phyloP scores from a whole-genome alignment of 345 rosid species.

The Arabis alpina region DNA sequence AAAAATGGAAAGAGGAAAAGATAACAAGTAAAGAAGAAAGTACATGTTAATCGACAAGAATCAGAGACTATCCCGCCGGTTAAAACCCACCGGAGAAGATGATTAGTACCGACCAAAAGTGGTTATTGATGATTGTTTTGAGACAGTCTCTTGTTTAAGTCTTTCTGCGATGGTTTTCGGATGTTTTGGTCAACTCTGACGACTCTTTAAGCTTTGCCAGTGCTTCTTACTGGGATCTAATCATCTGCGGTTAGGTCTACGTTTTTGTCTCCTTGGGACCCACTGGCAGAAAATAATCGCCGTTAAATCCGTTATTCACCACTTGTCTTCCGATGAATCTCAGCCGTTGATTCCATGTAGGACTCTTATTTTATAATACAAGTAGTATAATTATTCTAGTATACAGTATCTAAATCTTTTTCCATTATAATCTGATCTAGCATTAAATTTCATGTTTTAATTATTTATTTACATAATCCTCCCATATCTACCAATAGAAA shows the following conservation, averaged over 20 bases:
- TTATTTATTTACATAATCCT: background rate
- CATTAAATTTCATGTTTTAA: background rate
- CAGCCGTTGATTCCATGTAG: slow-evolving; percentile 22
- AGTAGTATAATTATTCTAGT: background rate
- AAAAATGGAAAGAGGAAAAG: no score
- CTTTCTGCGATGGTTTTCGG: slow-evolving; percentile 20
- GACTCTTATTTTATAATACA: background rate
- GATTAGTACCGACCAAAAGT: slow-evolving; percentile 18
- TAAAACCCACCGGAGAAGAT: slow-evolving; percentile 18
- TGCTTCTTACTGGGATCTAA: slow-evolving; percentile 2
- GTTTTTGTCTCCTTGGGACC: slow-evolving; percentile 7
- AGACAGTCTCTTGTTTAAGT: slow-evolving; percentile 22
- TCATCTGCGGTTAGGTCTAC: slow-evolving; percentile 11
- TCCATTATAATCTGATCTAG: background rate
- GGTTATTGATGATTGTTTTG: slow-evolving; percentile 3
- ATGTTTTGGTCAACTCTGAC: slow-evolving; percentile 39
- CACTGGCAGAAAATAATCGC: background rate
- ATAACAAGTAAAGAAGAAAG: background rate
- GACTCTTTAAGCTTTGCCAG: slow-evolving; percentile 37
- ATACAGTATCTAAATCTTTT: background rate
- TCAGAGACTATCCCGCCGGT: slow-evolving; percentile 12
- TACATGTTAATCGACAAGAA: slow-evolving; percentile 15
- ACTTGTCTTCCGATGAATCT: background rate
- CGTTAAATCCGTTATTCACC: background rate
- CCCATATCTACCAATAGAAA: background rate